phyloP scores from a whole-genome alignment of 129 eudicot species.

The Helichrysum umbraculigerum region DNA sequence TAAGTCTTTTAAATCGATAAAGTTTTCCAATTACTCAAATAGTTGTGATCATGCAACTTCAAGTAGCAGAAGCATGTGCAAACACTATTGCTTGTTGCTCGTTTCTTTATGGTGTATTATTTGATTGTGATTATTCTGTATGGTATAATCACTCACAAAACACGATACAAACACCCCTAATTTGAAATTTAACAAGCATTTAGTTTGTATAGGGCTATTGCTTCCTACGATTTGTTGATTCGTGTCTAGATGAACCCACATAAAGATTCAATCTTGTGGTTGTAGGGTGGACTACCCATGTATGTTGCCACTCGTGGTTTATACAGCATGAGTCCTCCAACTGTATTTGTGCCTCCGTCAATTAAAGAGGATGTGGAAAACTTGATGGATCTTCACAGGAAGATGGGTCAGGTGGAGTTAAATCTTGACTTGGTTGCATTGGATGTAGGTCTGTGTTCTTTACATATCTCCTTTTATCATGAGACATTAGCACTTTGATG shows the following conservation, averaged over 20 bases:
- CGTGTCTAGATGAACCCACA: not conserved
- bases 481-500: constrained; percentile 3
- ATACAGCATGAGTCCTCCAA: constrained; percentile 87
- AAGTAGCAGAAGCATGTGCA: not conserved
- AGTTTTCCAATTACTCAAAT: not conserved
- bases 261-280: constrained; percentile 8
- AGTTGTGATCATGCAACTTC: not conserved
- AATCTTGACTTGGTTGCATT: constrained; percentile 86
- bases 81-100: not conserved
- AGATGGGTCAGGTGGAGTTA: constrained; percentile 86
- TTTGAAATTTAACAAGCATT: not conserved
- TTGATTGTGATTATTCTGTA: not conserved
- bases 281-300: constrained; percentile 98
- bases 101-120: not conserved
- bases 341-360: constrained; percentile 89
- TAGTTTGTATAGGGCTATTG: not conserved
- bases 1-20: too few relatives aligned
- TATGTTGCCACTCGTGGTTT: constrained; percentile 87
- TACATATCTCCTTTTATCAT: not conserved
- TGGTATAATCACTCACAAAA: not conserved
- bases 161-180: not conserved
- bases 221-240: not conserved
- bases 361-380: constrained; percentile 88
- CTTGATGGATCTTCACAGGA: constrained; percentile 77
- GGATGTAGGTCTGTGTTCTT: constrained; percentile 67